A percentile compares a stretch with the other conserved stretches of the same genome.
These are phyloP conservation scores for Pulveroboletus sp. DNA, from an alignment of 768 basidiomycete species.

Conservation along the genomic window DNA sequence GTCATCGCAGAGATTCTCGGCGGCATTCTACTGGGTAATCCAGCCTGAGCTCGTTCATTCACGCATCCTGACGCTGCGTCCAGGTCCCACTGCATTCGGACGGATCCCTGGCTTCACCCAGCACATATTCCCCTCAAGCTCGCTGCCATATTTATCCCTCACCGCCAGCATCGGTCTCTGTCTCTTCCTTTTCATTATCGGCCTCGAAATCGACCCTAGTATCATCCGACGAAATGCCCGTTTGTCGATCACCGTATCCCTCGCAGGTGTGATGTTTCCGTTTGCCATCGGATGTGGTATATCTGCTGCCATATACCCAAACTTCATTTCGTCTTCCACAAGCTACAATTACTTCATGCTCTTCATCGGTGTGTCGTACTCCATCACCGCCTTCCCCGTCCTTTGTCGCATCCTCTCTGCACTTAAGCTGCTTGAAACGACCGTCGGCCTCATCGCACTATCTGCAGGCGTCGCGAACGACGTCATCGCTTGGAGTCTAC, in stretches of 20 bases:
- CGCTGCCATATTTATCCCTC: constrained; percentile 74
- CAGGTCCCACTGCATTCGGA: constrained; percentile 55
- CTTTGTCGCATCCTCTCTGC: constrained; percentile 87
- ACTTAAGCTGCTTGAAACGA: constrained; percentile 85
- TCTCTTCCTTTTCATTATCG: constrained; percentile 90
- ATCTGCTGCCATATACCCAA: constrained; percentile 67
- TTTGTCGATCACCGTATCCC: constrained; percentile 60
- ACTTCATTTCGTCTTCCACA: constrained; percentile 57
- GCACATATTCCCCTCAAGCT: constrained; percentile 74
- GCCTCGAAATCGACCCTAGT: constrained; percentile 80
- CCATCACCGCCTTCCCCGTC: constrained; percentile 86
- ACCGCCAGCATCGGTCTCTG: constrained; percentile 86
- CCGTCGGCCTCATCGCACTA: constrained; percentile 88
- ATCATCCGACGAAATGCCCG: constrained; percentile 76
- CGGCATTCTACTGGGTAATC: constrained; percentile 72
- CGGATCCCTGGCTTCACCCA: constrained; percentile 85
- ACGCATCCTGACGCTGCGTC: constrained; percentile 40
- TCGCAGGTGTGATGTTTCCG: constrained; percentile 80
- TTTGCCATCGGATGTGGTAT: constrained; percentile 82
- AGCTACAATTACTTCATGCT: constrained; percentile 89
- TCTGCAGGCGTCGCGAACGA: constrained; percentile 91
- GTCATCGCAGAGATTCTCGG: constrained; percentile 93
- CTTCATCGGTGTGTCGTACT: constrained; percentile 88
- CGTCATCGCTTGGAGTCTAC: constrained; percentile 82
- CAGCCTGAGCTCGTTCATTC: constrained; percentile 29